Evolutionary conservation across 2,329 filamentous ascomycete species (phyloP), one percentile per base, ranked within the genome.

Genomic region (Fonsecaea nubica): DNA sequence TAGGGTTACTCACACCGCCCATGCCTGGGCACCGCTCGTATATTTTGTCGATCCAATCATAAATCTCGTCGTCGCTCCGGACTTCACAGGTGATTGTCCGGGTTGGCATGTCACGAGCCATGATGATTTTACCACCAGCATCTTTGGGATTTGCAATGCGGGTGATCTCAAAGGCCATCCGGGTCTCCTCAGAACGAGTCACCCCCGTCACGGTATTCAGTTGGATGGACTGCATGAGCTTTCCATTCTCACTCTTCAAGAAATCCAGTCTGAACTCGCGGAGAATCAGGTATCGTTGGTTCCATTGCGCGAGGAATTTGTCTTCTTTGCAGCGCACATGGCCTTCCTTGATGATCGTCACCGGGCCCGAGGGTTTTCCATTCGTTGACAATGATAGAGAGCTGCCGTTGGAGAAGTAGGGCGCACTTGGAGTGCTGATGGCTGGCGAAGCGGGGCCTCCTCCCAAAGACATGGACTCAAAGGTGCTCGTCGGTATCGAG

Each of bases 41-140:
- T 72, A 99, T 96, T 77, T 93, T 92, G 79, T 99, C 95, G 75
- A 98, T 97, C 95, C 95, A 99, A 75, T 96, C 93, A 79, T 99
- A 99, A 62, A 99, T 88, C 73, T 99, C 95, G 76, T 97, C 94
- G 75, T 99, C 95, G 64, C 89, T 91, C 80, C 97, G 96, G 74
- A 98, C 93, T 77, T 91, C 92, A 78, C 97, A 95, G 70, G 95
- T 93, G 60, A 97, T 87, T 3, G 92, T 91, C 77, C 91, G 92
- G 65, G 90, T 91, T 8, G 89, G 86, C 38, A 92, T 89, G 71
- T 97, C 94, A 71, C 92, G 89, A 54, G 91, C 91, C 59, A 90
- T 87, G 10, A 92, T 87, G 58, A 86, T 87, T 55, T 89, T 92
- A 45, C 80, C 80, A 64, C 85, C 80, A 45, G 87, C 89, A 73